Evolutionary conservation across 2,329 filamentous ascomycete genomes (phyloP).

Genomic region (Aspergillus unguis): DNA sequence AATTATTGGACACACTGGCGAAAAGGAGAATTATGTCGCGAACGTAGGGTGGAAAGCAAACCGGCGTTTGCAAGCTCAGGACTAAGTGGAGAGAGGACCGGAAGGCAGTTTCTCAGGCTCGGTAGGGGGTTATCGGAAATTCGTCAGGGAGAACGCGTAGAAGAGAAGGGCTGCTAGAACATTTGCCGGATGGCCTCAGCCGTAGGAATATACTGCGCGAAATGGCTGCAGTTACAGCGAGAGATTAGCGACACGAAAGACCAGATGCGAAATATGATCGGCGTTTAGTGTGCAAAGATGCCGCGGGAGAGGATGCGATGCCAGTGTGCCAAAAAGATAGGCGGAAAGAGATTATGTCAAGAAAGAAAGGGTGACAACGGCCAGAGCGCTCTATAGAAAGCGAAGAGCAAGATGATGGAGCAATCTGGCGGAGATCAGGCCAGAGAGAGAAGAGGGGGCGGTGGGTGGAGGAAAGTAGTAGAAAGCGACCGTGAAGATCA

Average conservation of each 20-base stretch:
- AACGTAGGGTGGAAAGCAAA: conserved; percentile 3
- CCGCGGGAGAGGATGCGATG: conserved; percentile 7
- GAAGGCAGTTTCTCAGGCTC: conserved; percentile 13
- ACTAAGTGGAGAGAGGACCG: conserved; percentile 14
- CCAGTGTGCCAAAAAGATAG: conserved; percentile 5
- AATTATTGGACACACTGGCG: too few relatives aligned
- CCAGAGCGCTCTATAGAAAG: conserved; percentile 14
- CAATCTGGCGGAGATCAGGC: conserved; percentile 15
- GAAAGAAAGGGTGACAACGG: conserved; percentile 3
- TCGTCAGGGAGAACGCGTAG: conserved; percentile 1
- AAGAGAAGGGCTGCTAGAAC: conserved; percentile 11
- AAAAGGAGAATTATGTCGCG: too few relatives aligned
- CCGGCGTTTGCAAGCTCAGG: conserved; percentile 14
- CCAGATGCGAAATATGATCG: conserved; percentile 16
- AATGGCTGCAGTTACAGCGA: conserved; percentile 16
- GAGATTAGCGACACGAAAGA: conserved; percentile 20
- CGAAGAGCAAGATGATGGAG: conserved; percentile 16
- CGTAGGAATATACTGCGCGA: conserved; percentile 18
- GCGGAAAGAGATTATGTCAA: conserved; percentile 11
- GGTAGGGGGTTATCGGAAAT: neutral
- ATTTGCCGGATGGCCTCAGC: conserved; percentile 15
- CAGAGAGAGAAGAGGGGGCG: conserved; percentile 12
- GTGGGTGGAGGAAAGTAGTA: conserved; percentile 13
- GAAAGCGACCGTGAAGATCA: conserved; percentile 16
- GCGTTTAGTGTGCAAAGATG: conserved; percentile 18